phyloP scores from a whole-genome alignment of 805 yeast genomes.

The Torulaspora microellipsoides region DNA sequence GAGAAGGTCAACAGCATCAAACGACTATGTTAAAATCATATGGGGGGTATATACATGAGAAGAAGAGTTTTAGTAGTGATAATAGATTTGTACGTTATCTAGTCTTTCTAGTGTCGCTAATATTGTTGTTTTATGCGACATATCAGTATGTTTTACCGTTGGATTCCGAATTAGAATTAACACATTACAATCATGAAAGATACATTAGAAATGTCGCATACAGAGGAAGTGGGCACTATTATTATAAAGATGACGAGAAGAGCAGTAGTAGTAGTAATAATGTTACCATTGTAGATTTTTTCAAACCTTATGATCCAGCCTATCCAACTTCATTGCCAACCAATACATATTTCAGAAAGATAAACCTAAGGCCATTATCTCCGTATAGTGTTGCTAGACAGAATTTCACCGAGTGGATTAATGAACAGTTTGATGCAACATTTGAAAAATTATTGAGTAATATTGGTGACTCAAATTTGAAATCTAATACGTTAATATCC shows the following conservation, averaged over 20 bases:
- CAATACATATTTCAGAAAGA: slow-evolving; percentile 7
- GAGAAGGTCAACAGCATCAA: too few species aligned
- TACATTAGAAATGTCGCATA: too few species aligned
- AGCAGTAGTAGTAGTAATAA: slow-evolving; percentile 3
- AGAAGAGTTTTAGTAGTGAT: too few species aligned
- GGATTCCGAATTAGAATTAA: not conserved
- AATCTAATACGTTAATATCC: slow-evolving; percentile 20
- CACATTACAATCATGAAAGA: too few species aligned
- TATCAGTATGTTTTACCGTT: slow-evolving; percentile 8
- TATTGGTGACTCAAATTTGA: slow-evolving; percentile 41
- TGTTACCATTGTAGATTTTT: slow-evolving; percentile 13
- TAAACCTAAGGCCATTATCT: slow-evolving; percentile 14
- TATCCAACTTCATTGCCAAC: slow-evolving; percentile 10
- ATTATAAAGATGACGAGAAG: not conserved
- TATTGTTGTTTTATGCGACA: slow-evolving; percentile 6
- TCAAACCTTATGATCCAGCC: slow-evolving; percentile 12
- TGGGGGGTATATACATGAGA: too few species aligned
- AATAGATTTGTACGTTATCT: not conserved
- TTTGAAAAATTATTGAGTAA: slow-evolving; percentile 43
- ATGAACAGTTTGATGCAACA: slow-evolving; percentile 39
- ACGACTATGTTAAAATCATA: too few species aligned
- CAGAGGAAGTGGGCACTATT: too few species aligned
- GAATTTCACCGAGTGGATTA: slow-evolving; percentile 44
- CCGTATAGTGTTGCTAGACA: slow-evolving; percentile 17
- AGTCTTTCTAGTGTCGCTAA: slow-evolving; percentile 1